These are phyloP conservation scores for Epichloe scottii DNA, from an alignment of 2,329 filamentous ascomycete genomes.

Conservation along the genomic window DNA sequence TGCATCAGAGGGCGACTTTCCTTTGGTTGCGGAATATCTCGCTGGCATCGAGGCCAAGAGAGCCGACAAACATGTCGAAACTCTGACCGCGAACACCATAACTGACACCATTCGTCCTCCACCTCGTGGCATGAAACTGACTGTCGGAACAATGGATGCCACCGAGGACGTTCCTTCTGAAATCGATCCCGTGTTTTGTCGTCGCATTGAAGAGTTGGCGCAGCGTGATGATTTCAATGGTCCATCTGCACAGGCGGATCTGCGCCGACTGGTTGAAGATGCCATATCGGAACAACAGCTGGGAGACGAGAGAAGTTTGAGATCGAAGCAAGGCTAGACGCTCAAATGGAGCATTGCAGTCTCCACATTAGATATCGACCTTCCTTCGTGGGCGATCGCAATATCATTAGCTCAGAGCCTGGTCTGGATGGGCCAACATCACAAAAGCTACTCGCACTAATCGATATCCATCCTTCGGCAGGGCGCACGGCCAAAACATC, in stretches of 20 bases:
- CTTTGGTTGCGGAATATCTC: conserved; percentile 63
- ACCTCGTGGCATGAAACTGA: conserved; percentile 66
- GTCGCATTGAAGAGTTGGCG: conserved; percentile 81
- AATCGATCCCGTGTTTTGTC: conserved; percentile 70
- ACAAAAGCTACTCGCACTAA: conserved; percentile 39
- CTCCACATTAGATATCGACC: conserved; percentile 52
- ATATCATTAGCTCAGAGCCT: conserved; percentile 37
- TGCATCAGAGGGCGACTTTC: conserved; percentile 63
- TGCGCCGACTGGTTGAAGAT: conserved; percentile 70
- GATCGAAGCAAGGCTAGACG: conserved; percentile 42
- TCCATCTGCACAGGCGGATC: conserved; percentile 63
- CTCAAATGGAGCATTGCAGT: conserved; percentile 32
- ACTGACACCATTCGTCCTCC: conserved; percentile 43
- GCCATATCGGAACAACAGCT: conserved; percentile 57
- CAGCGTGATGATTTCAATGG: conserved; percentile 72
- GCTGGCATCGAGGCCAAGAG: conserved; percentile 17
- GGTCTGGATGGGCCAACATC: conserved; percentile 30
- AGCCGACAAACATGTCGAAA: conserved; percentile 17
- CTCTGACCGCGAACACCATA: conserved; percentile 15
- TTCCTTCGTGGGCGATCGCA: conserved; percentile 35
- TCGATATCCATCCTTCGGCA: conserved; percentile 40
- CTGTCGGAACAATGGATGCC: conserved; percentile 61
- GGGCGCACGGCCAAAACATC: conserved; percentile 30
- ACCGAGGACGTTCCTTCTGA: conserved; percentile 45
- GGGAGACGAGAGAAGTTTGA: conserved; percentile 52